Evolutionary conservation across 352 stramenopile species (phyloP).

Genomic region (Plasmopara muralis): DNA sequence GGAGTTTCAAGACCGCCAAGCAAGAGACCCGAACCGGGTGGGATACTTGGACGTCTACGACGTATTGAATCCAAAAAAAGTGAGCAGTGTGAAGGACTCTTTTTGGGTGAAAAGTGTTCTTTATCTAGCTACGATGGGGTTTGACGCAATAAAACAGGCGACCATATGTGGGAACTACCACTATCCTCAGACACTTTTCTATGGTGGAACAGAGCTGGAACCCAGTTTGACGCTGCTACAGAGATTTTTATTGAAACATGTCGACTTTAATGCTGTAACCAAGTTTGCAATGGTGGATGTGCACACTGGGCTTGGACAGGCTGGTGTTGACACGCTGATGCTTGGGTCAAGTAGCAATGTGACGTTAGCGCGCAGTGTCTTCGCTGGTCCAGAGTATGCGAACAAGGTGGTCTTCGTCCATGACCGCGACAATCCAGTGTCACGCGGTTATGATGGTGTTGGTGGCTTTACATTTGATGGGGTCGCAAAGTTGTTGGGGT

Average conservation of each 20-base stretch:
- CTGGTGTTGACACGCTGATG: conserved; percentile 56
- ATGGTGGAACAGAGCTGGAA: conserved; percentile 72
- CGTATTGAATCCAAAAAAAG: conserved; percentile 55
- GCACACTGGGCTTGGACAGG: conserved; percentile 86
- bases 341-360: conserved; percentile 24
- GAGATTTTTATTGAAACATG: conserved; percentile 48
- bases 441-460: conserved; percentile 49
- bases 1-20: conserved; percentile 40
- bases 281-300: conserved; percentile 86
- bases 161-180: conserved; percentile 88
- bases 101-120: conserved; percentile 41
- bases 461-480: conserved; percentile 39
- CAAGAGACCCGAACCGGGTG: conserved; percentile 62
- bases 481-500: conserved; percentile 23
- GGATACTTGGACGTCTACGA: conserved; percentile 73
- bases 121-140: conserved; percentile 34
- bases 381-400: conserved; percentile 17
- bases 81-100: conserved; percentile 26
- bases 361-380: conserved; percentile 23
- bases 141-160: conserved; percentile 67
- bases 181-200: conserved; percentile 78
- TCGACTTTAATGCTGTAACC: conserved; percentile 32
- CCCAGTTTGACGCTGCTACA: conserved; percentile 55
- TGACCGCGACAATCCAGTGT: conserved; percentile 29
- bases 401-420: conserved; percentile 29